Evolutionary conservation across 208 protist species (phyloP).

Genomic region (Crithidia bombi): DNA sequence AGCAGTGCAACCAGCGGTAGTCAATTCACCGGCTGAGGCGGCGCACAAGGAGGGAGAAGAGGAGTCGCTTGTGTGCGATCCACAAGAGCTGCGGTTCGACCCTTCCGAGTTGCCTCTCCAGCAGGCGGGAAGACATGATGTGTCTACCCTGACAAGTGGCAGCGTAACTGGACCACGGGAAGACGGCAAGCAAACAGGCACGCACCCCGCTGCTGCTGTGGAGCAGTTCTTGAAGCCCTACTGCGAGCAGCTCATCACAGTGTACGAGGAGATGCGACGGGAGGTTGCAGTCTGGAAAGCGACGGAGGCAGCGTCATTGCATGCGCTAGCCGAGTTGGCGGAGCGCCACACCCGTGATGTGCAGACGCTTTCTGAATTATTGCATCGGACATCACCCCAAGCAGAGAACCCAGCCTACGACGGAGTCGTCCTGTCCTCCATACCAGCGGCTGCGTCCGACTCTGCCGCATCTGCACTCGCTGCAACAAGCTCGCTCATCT

Average conservation of each 20-base stretch:
- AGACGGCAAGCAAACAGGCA: neutral
- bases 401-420: neutral
- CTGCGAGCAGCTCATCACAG: slow-evolving; percentile 20
- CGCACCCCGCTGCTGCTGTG: neutral
- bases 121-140: neutral
- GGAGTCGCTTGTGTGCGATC: slow-evolving; percentile 4
- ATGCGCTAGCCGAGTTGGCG: slow-evolving; percentile 10
- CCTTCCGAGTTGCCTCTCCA: neutral
- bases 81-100: slow-evolving; percentile 18
- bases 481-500: slow-evolving; percentile 32
- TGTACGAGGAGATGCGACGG: slow-evolving; percentile 19
- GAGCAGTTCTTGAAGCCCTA: slow-evolving; percentile 23
- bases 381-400: slow-evolving; percentile 1
- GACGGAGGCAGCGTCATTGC: slow-evolving; percentile 17
- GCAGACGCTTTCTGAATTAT: slow-evolving; percentile 6
- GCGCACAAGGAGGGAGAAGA: neutral
- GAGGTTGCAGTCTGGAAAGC: slow-evolving; percentile 21
- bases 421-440: neutral
- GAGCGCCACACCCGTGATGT: slow-evolving; percentile 30
- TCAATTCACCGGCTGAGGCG: neutral
- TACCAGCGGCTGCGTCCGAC: neutral
- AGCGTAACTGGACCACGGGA: neutral
- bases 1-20: too few species aligned
- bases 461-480: slow-evolving; percentile 5
- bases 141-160: neutral